A percentile compares a stretch with the other conserved stretches of the same genome.
Conservation (phyloP, 495 filamentous ascomycete species). For the Podospora conica region DNA sequence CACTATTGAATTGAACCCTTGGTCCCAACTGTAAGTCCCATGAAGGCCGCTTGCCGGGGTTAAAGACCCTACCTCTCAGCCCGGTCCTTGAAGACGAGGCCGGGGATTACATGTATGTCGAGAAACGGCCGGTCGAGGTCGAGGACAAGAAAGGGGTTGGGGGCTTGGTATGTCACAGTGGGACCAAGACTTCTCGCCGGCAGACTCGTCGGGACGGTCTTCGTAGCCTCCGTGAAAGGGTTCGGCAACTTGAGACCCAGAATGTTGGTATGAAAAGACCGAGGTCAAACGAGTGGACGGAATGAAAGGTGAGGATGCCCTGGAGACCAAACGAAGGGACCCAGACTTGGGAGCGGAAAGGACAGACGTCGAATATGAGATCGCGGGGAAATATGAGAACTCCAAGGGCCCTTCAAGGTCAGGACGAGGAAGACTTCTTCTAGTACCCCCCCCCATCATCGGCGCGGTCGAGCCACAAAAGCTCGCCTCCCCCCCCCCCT, state of each 20-base stretch:
- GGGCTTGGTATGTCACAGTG: not conserved
- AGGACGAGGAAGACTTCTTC: constrained; percentile 1
- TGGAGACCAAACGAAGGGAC: not conserved
- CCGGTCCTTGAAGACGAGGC: not conserved
- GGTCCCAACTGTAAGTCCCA: not conserved
- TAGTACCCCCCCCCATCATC: not conserved
- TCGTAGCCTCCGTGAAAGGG: not conserved
- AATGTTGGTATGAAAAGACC: not conserved
- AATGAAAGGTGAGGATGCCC: not conserved
- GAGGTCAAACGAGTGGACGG: not conserved
- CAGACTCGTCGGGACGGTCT: not conserved
- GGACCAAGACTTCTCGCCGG: not conserved
- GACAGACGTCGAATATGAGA: not conserved
- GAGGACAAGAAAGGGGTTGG: not conserved
- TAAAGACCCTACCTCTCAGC: not conserved
- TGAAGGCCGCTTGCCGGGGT: not conserved
- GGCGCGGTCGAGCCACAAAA: not conserved
- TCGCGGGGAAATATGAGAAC: constrained; percentile 1
- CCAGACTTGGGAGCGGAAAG: not conserved
- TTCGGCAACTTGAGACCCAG: not conserved
- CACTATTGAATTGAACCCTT: not conserved
- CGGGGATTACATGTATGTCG: too few species aligned
- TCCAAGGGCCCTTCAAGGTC: not conserved
- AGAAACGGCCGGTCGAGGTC: not conserved
- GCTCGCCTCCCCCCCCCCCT: not conserved